Base-by-base conservation (phyloP, 805 yeast genomes). In the Candida boidinii region DNA sequence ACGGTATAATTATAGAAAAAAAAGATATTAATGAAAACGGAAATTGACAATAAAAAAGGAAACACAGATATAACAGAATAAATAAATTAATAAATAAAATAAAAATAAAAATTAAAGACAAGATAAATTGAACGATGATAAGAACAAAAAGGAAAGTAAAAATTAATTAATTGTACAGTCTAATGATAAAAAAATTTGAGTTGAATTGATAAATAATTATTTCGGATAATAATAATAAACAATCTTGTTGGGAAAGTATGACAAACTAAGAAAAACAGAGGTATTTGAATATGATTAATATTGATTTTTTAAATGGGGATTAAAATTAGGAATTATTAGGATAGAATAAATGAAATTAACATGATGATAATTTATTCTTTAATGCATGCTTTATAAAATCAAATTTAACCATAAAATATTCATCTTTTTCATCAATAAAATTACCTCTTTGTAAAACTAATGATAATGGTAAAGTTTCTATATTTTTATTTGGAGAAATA, bases 401-500 rank as follows among this genome's bases (percentile, higher is more conserved):
- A 40, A 70, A 58, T 48, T 73, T 74, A 39, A 70, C 66, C 27
- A 61, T 64, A 39, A 68, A 66, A 36, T 55, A 59, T 27, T 56
- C 57, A 35, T 64, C 70, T 30, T 74, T 70, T 42, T 68, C 58
- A 25, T 58, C 62, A 28, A 40, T 43, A 30, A 56, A 56, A 34
- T 55, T 53, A 7, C 73, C 73, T 27, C 59, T 54, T 38, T 62
- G 65, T 49, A 77, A 42, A 8, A 68, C 64, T 31, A 66, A 66
- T 15, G 62, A 60, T 35, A 73, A 49, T 23, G 79, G 76, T 43
- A 72, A 73, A 2, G 90, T 79, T 51, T 75, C 76, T 34, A 82
- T 77, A 35, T 73, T 73, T 49, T 85, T 74, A 36, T 72, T 68
- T 24, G 92, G 88, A 3, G 88, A 83, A 33, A 90, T 78, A 46